phyloP scores from a whole-genome alignment of 2,329 filamentous ascomycete species.

The Diplodia mutila region DNA sequence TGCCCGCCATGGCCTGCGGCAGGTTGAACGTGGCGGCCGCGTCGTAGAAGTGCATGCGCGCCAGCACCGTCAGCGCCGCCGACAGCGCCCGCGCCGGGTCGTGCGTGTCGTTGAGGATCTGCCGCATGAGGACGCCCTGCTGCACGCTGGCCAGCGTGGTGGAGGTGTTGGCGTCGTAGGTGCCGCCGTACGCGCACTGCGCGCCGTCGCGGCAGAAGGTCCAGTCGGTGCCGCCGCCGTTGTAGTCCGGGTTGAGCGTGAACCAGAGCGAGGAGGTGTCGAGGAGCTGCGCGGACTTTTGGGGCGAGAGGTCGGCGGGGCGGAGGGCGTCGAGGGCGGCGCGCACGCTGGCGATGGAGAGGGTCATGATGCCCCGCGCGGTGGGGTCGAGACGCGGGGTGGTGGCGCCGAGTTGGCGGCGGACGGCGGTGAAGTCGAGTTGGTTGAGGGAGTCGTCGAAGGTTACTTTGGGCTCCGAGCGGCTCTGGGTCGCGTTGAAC shows the following conservation, averaged over 20 bases:
- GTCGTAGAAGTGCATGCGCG: slow-evolving; percentile 3
- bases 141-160: neutral
- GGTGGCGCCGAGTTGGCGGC: slow-evolving; percentile 10
- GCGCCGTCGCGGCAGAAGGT: neutral
- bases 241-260: neutral
- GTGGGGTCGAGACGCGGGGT: too few species aligned
- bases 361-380: neutral
- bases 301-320: neutral
- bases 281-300: neutral
- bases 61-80: neutral
- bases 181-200: neutral
- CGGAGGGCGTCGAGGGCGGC: neutral
- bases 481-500: neutral
- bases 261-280: neutral
- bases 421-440: neutral
- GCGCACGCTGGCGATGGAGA: neutral
- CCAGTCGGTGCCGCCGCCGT: neutral
- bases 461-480: neutral
- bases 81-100: neutral
- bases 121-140: neutral
- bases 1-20: neutral
- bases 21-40: neutral
- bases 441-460: neutral
- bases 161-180: neutral
- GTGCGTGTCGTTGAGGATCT: slow-evolving; percentile 7